Conservation (phyloP, 768 basidiomycete species). For the Macrolepiota dolichaula region DNA sequence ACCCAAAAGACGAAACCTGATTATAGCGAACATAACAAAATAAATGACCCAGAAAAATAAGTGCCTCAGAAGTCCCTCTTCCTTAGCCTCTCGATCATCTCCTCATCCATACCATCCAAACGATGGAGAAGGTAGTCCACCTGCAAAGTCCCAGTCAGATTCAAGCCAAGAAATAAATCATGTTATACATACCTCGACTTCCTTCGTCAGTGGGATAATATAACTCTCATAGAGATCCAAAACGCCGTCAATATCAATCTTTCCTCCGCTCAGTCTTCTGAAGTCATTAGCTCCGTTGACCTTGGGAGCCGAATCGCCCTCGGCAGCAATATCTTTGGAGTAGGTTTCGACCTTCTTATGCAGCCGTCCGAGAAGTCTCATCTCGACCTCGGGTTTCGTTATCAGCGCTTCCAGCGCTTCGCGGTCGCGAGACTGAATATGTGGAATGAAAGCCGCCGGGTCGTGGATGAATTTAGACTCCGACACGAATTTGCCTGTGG, state of each 20-base stretch:
- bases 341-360: constrained; percentile 79
- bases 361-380: constrained; percentile 74
- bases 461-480: constrained; percentile 93
- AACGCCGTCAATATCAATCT: constrained; percentile 92
- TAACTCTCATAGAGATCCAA: constrained; percentile 92
- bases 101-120: constrained; percentile 78
- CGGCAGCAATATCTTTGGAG: constrained; percentile 79
- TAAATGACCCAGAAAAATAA: not conserved
- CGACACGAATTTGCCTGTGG: constrained; percentile 94
- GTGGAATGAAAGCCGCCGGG: constrained; percentile 87
- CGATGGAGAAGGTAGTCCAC: constrained; percentile 94
- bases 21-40: not conserved
- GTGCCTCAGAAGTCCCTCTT: constrained; percentile 14
- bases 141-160: constrained; percentile 33
- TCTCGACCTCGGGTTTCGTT: constrained; percentile 97
- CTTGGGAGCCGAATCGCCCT: constrained; percentile 36
- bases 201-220: constrained; percentile 96
- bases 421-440: constrained; percentile 79
- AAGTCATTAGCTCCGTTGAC: constrained; percentile 33
- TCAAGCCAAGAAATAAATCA: not conserved
- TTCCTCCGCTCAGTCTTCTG: constrained; percentile 37
- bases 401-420: constrained; percentile 81
- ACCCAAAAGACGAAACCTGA: not conserved
- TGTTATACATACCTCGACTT: constrained; percentile 79
- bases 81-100: constrained; percentile 69